Evolutionary conservation across 1,284 basidiomycete species (phyloP).

Genomic region (Rhodotorula sp.): DNA sequence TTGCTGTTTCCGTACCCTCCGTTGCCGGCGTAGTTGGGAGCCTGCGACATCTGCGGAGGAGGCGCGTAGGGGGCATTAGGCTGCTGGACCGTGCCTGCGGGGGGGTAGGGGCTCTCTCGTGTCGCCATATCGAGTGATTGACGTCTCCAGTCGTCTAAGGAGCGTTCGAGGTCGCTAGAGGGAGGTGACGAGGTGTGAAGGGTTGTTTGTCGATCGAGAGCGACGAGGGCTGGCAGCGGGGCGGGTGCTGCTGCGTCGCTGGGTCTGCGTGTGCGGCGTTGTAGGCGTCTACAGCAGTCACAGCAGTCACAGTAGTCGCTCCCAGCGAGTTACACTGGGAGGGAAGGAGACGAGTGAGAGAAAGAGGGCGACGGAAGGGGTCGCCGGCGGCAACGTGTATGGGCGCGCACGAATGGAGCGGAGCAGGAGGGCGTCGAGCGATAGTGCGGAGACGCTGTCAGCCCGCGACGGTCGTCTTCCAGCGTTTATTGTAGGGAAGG

Average conservation of each 20-base stretch:
- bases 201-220: not conserved
- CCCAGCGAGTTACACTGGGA: not conserved
- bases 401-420: too few species aligned
- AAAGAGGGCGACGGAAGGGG: not conserved
- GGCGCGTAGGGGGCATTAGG: constrained; percentile 14
- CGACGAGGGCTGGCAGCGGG: not conserved
- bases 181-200: not conserved
- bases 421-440: too few species aligned
- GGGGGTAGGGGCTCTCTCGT: constrained; percentile 24
- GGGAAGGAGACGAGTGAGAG: not conserved
- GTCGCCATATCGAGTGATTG: not conserved
- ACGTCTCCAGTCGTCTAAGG: not conserved
- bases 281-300: too few species aligned
- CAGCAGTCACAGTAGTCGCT: not conserved
- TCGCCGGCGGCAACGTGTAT: too few species aligned
- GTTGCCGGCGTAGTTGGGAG: not conserved
- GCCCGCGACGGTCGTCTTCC: too few species aligned
- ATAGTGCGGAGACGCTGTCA: too few species aligned
- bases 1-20: not conserved
- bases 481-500: too few species aligned
- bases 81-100: constrained; percentile 10
- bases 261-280: not conserved
- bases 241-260: not conserved
- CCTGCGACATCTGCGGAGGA: not conserved
- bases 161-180: not conserved